Evolutionary conservation across 768 basidiomycete genomes (phyloP).

Genomic region (Omphalotus guepiniiformis): DNA sequence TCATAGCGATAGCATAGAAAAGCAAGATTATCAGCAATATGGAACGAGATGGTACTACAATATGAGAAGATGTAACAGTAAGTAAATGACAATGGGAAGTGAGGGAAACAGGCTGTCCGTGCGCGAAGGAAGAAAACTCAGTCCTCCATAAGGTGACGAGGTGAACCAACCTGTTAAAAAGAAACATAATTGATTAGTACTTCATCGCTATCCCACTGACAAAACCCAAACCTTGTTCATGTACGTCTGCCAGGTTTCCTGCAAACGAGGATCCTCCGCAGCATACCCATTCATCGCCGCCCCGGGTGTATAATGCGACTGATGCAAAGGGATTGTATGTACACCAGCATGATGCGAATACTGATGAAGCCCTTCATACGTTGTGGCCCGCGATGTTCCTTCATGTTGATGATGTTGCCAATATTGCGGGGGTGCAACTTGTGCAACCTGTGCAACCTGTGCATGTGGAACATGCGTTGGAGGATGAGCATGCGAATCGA

Average conservation of each 20-base stretch:
- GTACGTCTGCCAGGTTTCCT: conserved; percentile 71
- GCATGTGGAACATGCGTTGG: background rate
- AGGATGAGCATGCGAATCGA: conserved; percentile 5
- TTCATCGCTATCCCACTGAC: background rate
- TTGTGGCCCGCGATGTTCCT: conserved; percentile 7
- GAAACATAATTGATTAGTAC: background rate
- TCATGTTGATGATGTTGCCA: conserved; percentile 1
- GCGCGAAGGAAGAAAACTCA: conserved; percentile 16
- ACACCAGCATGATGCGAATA: conserved; percentile 18
- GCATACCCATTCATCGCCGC: conserved; percentile 42
- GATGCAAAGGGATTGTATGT: conserved; percentile 16
- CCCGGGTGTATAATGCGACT: conserved; percentile 44
- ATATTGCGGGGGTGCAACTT: background rate
- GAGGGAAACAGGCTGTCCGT: no score
- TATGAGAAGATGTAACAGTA: no score
- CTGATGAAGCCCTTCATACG: no score
- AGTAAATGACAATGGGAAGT: no score
- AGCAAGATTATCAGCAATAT: no score
- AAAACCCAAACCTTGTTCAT: conserved; percentile 40
- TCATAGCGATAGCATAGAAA: no score
- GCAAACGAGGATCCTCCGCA: conserved; percentile 51
- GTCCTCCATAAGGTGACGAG: conserved; percentile 37
- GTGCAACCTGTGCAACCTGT: conserved; percentile 12
- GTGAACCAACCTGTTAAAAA: conserved; percentile 35
- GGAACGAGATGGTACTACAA: no score